Conservation (phyloP, 177 flowering plant genomes). For the Vitis hybrid region DNA sequence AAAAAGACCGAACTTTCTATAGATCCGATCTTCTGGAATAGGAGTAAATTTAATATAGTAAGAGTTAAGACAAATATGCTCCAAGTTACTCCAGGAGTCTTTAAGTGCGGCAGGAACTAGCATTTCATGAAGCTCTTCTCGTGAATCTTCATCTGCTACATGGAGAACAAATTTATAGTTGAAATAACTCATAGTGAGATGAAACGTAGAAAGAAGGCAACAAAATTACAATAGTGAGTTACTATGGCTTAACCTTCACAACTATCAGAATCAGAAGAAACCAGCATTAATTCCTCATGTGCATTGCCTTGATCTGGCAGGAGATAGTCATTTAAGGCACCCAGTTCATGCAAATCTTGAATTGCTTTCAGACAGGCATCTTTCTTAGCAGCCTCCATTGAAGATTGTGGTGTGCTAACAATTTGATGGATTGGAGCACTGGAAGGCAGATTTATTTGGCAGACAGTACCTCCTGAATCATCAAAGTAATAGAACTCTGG, state of each 20-base stretch:
- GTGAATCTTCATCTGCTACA: conserved; percentile 53
- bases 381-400: conserved; percentile 74
- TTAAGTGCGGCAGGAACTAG: conserved; percentile 65
- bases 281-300: conserved; percentile 16
- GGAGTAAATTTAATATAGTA: conserved; percentile 67
- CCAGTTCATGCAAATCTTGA: conserved; percentile 66
- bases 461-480: conserved; percentile 61
- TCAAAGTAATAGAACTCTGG: conserved; percentile 68
- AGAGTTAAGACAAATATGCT: conserved; percentile 36
- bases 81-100: conserved; percentile 47
- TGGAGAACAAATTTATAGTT: neutral
- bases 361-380: conserved; percentile 87
- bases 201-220: neutral
- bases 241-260: conserved; percentile 42
- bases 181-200: neutral
- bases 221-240: neutral
- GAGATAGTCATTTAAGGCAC: conserved; percentile 71
- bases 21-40: conserved; percentile 69
- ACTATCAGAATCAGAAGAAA: conserved; percentile 33
- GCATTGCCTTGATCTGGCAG: conserved; percentile 55
- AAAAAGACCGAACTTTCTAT: conserved; percentile 76
- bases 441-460: conserved; percentile 69
- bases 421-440: conserved; percentile 79
- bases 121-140: conserved; percentile 80
- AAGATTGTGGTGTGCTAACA: conserved; percentile 55